Evolutionary conservation across 2,329 filamentous ascomycete genomes (phyloP), one percentile per base, ranked within the genome.

Genomic region (Penicillium sp.): DNA sequence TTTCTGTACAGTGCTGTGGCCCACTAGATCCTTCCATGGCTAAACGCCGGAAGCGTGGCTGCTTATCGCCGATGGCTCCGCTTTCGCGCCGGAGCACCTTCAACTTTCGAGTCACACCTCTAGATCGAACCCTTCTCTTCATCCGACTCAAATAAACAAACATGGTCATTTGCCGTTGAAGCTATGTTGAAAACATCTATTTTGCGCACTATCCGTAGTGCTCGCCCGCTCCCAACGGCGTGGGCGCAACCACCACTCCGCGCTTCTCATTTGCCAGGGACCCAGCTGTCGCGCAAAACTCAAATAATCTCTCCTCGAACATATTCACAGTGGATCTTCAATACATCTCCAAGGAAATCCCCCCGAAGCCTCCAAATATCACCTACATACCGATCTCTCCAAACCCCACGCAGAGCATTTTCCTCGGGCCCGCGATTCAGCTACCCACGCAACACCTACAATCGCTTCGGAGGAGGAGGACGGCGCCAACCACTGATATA

Each of bases 401-500:
- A 26, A 39, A 37, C 4, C 26, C 37, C 1, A 48, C 48, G n/a
- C 45, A 54, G 58, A 21, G 29, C 57, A 19, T 65, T 63, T 35
- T 52, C 52, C 29, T 55, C 49, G 10, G 49, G 29, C 22, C 46
- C 47, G 16, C 49, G 45, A 29, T 47, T 50, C 19, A 24, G 56
- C 13, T 59, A 56, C 48, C 54, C 57, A 49, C 47, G 54, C 26
- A 59, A 56, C 47, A 58, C 54, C 24, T 67, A 67, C 46, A 65
- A 67, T 42, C 63, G 63, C 22, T 67, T 67, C 48, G 52, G 47
- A 35, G 29, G 11, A 45, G 11, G 13, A 10, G 52, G 44, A 39
- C 22, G 44, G 1, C 58, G 56, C 3, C 49, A 59, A 31, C 52
- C 67, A 10, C 22, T 65, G 4, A 19, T 65, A 8, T 45, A 55